Conservation (phyloP, 371 early-diverging fungal species). For the Funneliformis caledonium region DNA sequence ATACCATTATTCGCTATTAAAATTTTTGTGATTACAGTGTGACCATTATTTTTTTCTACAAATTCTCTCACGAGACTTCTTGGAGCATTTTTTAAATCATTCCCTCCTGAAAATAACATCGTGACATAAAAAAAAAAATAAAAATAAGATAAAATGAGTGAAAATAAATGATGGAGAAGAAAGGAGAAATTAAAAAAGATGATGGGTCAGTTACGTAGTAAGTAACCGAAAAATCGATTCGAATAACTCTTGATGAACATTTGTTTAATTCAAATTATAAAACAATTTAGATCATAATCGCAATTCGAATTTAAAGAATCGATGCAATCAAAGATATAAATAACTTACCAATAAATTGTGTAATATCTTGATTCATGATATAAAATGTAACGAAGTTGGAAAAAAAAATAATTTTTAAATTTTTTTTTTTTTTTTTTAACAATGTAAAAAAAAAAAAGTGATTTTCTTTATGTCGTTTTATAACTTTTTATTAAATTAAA, state of each 20-base stretch:
- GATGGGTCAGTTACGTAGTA: no score
- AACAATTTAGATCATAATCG: background rate
- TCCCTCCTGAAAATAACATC: conserved; percentile 55
- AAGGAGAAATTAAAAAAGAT: background rate
- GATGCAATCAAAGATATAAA: background rate
- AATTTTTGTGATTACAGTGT: conserved; percentile 87
- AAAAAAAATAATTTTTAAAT: no score
- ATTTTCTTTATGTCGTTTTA: no score
- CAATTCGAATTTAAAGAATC: background rate
- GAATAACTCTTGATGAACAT: background rate
- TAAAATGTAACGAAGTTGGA: background rate
- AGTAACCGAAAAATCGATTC: no score
- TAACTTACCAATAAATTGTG: conserved; percentile 7
- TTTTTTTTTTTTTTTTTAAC: no score
- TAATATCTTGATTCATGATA: background rate
- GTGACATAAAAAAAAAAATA: background rate
- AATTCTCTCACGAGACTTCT: conserved; percentile 71
- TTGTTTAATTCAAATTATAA: background rate
- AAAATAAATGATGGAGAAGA: background rate
- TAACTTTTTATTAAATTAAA: no score
- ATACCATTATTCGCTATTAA: conserved; percentile 99
- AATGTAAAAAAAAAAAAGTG: no score
- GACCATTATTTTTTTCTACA: conserved; percentile 80
- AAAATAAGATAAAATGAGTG: background rate
- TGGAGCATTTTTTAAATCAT: conserved; percentile 60